Conservation (phyloP, 768 basidiomycete genomes). For the Tricholoma flavovirens region DNA sequence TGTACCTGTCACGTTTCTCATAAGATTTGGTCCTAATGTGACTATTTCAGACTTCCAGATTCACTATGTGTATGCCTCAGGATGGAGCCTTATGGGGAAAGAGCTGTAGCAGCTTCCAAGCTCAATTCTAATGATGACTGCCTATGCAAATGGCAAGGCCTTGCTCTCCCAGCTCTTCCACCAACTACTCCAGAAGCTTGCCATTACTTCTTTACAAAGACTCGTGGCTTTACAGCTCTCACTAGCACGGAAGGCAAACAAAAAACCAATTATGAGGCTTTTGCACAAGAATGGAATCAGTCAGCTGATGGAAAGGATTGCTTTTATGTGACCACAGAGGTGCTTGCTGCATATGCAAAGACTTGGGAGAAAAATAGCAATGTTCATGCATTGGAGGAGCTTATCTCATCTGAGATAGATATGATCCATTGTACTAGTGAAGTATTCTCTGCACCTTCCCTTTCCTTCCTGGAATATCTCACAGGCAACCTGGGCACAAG, state of each 20-base stretch:
- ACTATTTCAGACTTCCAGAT: no score
- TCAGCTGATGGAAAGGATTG: slow-evolving; percentile 18
- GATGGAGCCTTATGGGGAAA: not conserved
- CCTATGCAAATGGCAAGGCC: slow-evolving; percentile 17
- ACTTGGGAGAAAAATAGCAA: slow-evolving; percentile 8
- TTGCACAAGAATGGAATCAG: slow-evolving; percentile 19
- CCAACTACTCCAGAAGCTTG: slow-evolving; percentile 17
- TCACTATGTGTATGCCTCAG: no score
- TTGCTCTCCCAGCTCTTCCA: slow-evolving; percentile 18
- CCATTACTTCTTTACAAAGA: slow-evolving; percentile 1
- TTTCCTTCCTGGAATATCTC: not conserved
- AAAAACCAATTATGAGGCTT: slow-evolving; percentile 14
- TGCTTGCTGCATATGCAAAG: slow-evolving; percentile 18
- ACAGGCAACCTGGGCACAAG: not conserved
- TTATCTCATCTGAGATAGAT: slow-evolving; percentile 9
- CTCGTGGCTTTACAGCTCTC: not conserved
- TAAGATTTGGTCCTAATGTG: no score
- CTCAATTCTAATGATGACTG: slow-evolving; percentile 15
- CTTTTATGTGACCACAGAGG: slow-evolving; percentile 21
- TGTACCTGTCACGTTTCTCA: no score
- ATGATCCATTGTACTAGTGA: not conserved
- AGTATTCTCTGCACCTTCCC: not conserved
- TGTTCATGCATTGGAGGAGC: slow-evolving; percentile 18
- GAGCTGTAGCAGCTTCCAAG: no score
- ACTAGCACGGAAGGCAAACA: not conserved